Evolutionary conservation across 768 basidiomycete genomes (phyloP), one percentile per base, ranked within the genome.

Genomic region (Antrodiella citrinella): DNA sequence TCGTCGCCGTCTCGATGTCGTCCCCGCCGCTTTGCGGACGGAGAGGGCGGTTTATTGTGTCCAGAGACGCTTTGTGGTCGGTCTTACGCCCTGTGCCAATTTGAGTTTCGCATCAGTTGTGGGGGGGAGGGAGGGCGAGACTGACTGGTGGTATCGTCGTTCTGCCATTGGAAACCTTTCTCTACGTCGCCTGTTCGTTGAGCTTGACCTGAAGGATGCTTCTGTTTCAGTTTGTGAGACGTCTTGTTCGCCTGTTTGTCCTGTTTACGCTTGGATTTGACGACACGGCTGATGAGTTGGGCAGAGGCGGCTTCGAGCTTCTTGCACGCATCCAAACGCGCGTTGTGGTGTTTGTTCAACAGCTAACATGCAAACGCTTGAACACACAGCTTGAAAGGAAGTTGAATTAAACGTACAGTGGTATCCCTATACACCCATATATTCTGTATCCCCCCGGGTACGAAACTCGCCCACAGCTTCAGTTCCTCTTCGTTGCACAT

Each of bases 391-490:
- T 26, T 12, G 5, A n/a, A n/a, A n/a, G n/a, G n/a, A n/a, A n/a
- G n/a, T n/a, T n/a, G 22, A 20, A 26, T 43, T 40, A n/a, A 18
- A 53, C 57, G 18, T 2, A 55, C 55, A 50, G 59, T 71, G 3
- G 74, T 75, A 54, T 73, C 80, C 51, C 81, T 70, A 54, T 81
- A 80, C 42, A 86, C 65, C 84, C 85, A 89, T 30, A 87, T 75
- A 44, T 74, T 70, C 56, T 80, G 76, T 18, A 84, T 74, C 0
- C 84, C 84, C 12, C 84, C 85, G 1, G 85, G 85, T 2, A 86
- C 74, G 55, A 81, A 81, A 53, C 74, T 76, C 25, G 78, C 77
- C 54, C 82, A 77, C 35, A 72, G 74, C 19, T 69, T 64, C 11
- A 80, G 62, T 26, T 72, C 71, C 22, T 67, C 63, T 54, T 78